Conservation (phyloP, 495 filamentous ascomycete species). For the Amorphotheca resinae region DNA sequence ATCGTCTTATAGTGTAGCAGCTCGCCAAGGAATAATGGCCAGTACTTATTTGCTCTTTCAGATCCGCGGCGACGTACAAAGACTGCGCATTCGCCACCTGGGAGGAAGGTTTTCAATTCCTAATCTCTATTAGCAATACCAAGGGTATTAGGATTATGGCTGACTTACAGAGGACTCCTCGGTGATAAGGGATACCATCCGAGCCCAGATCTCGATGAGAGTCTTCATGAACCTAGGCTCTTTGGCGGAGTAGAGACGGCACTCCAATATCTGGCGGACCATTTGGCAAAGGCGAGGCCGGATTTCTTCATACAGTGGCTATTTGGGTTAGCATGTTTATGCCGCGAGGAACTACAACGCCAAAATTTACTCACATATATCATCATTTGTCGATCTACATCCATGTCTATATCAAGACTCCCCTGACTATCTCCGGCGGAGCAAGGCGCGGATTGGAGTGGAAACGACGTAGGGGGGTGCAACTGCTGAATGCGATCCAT, state of each 20-base stretch:
- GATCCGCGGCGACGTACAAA: slow-evolving; percentile 4
- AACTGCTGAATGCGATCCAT: slow-evolving; percentile 3
- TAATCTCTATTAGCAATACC: background rate
- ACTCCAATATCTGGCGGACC: background rate
- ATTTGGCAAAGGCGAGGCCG: background rate
- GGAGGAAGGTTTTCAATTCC: slow-evolving; percentile 4
- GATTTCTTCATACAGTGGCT: slow-evolving; percentile 1
- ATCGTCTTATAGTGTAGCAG: slow-evolving; percentile 8
- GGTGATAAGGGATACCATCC: slow-evolving; percentile 1
- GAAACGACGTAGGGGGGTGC: background rate
- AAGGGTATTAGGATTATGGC: background rate
- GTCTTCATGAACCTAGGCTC: background rate
- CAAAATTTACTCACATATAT: slow-evolving; percentile 2
- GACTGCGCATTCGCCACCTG: slow-evolving; percentile 5
- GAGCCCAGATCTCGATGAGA: slow-evolving; percentile 4
- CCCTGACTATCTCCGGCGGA: slow-evolving; percentile 9
- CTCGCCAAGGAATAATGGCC: slow-evolving; percentile 11
- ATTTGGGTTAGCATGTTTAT: background rate
- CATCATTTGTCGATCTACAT: slow-evolving; percentile 4
- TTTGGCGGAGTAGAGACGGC: background rate
- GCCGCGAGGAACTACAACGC: too few relatives aligned
- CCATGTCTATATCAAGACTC: slow-evolving; percentile 3
- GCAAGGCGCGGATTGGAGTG: background rate
- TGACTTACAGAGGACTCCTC: slow-evolving; percentile 4
- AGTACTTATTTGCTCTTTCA: slow-evolving; percentile 3